Base-by-base conservation (phyloP, 768 basidiomycete genomes). In the Gloeopeniophorella convolvens region DNA sequence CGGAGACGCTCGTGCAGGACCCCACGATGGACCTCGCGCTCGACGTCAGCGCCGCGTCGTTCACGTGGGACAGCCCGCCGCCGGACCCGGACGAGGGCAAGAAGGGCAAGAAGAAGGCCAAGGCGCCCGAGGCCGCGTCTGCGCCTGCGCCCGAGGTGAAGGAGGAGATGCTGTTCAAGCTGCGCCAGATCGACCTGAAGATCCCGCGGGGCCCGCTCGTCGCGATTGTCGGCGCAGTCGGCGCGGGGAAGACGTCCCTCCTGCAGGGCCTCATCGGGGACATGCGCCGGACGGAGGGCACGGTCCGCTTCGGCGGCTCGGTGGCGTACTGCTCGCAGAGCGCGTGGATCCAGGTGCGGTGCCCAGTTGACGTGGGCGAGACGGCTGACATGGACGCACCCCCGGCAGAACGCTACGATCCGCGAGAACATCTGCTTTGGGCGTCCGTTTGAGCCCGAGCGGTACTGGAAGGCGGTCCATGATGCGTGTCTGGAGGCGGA, bases 371-470 rank as follows among this genome's bases (percentile, higher is more conserved):
- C 24, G 15, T 21, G 59, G 20, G 30, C 43, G 0, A 2, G 27
- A 16, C 13, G 18, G 23, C 30, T 55, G 6, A 35, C 40, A 27
- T 18, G n/a, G n/a, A n/a, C n/a, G n/a, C n/a, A n/a, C n/a, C 21
- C 13, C 16, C 31, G 41, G 3, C 51, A 85, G 80, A 86, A 89
- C 64, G 78, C 89, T 0, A 94, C 91, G 0, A 78, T 94, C 28
- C 76, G 89, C 44, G 90, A 95, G 37, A 96, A 95, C 59, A 80
- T 96, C 46, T 82, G 85, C 56, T 96, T 96, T 51, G 92, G 92
- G 31, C 73, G 82, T 28, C 81, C 85, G 5, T 91, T 84, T 57
- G 86, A 93, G 23, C 82, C 85, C 57, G 78, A 82, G 45, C 74
- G 78, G 48, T 94, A 94, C 63, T 89, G 88, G 89, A 77, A 78